These are phyloP conservation scores for Candida chauliodis DNA, from an alignment of 805 yeast genomes.

Conservation along the genomic window DNA sequence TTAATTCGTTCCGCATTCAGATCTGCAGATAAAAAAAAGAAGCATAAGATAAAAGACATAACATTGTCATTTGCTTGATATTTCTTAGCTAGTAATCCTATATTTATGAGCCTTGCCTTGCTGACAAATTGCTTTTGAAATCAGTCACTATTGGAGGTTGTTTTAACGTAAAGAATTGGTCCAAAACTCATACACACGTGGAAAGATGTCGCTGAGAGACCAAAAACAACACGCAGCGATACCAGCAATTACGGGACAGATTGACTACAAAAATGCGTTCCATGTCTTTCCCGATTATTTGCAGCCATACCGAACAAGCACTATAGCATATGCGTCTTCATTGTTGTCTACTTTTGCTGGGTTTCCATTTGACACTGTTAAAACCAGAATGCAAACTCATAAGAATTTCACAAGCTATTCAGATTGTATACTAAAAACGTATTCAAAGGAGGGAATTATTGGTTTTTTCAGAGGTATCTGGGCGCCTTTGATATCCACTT, in stretches of 20 bases:
- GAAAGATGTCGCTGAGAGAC: too few relatives aligned
- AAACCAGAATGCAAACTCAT: conserved; percentile 83
- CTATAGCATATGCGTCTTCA: conserved; percentile 64
- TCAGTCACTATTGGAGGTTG: too few relatives aligned
- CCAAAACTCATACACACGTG: too few relatives aligned
- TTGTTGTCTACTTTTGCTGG: conserved; percentile 66
- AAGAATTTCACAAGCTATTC: conserved; percentile 49
- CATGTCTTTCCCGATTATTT: conserved; percentile 46
- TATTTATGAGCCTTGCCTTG: too few relatives aligned
- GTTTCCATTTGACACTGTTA: conserved; percentile 81
- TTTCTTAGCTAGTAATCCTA: too few relatives aligned
- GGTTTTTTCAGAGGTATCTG: conserved; percentile 76
- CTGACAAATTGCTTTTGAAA: too few relatives aligned
- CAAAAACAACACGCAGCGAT: too few relatives aligned
- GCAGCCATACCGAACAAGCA: conserved; percentile 52
- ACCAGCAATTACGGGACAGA: conserved; percentile 60
- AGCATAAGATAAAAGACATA: neutral
- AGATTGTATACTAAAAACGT: conserved; percentile 56
- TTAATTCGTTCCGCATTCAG: conserved; percentile 3
- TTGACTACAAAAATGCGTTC: conserved; percentile 44
- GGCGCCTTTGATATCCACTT: conserved; percentile 68
- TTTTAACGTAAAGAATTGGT: too few relatives aligned
- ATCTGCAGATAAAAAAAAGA: neutral
- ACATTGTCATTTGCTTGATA: too few relatives aligned
- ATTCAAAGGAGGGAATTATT: conserved; percentile 55